phyloP scores from a whole-genome alignment of 2,329 filamentous ascomycete species.

The Paecilomyces sp. region DNA sequence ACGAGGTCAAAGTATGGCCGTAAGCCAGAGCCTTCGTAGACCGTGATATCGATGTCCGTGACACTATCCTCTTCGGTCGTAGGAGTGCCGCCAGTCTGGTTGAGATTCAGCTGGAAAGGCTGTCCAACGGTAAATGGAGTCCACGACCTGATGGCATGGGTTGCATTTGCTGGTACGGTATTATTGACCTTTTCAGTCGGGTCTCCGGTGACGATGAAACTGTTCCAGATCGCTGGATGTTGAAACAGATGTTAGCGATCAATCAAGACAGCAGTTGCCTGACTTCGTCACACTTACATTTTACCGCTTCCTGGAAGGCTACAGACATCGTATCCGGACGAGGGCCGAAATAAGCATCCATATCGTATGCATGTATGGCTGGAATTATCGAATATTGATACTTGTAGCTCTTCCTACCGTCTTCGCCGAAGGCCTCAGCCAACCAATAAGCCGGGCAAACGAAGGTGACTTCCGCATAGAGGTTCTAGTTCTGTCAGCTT shows the following conservation, averaged over 20 bases:
- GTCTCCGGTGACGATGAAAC: conserved; percentile 37
- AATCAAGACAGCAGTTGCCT: neutral
- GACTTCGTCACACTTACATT: conserved; percentile 23
- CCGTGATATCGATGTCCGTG: conserved; percentile 13
- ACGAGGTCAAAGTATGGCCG: conserved; percentile 34
- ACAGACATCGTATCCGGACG: conserved; percentile 4
- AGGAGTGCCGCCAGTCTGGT: conserved; percentile 37
- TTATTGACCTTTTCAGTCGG: conserved; percentile 19
- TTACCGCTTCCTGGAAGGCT: conserved; percentile 9
- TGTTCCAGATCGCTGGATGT: conserved; percentile 37
- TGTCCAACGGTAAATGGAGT: conserved; percentile 25
- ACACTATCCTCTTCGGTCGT: conserved; percentile 8
- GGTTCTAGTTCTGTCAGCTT: conserved; percentile 25
- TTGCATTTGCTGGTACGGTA: conserved; percentile 18
- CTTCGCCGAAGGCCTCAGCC: conserved; percentile 37
- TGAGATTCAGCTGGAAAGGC: conserved; percentile 37
- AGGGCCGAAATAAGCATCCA: conserved; percentile 40
- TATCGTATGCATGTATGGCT: conserved; percentile 58
- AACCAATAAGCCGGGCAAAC: conserved; percentile 52
- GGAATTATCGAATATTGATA: conserved; percentile 57
- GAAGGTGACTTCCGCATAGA: conserved; percentile 50
- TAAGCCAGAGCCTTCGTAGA: conserved; percentile 21
- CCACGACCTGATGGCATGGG: conserved; percentile 24
- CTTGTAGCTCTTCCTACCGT: conserved; percentile 31
- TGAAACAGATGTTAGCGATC: conserved; percentile 17